Base-by-base conservation (phyloP, 805 yeast species). In the Cyberlindnera petersonii region DNA sequence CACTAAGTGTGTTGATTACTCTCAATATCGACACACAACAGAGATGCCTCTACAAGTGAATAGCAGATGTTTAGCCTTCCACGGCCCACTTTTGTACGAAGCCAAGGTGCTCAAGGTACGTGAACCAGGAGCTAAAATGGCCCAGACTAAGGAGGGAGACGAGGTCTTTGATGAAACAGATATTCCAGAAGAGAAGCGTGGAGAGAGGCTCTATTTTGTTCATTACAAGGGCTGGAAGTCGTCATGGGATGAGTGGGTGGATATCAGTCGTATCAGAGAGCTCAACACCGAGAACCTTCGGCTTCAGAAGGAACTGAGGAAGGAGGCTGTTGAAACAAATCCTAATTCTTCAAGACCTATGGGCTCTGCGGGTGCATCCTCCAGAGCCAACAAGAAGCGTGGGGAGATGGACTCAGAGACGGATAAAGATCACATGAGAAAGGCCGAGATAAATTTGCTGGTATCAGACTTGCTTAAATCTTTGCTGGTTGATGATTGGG, bases 161-260 rank as follows among this genome's bases (percentile, higher is more conserved):
- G 55, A 52, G 28, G 44, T 41, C 3, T 28, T 40, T 11, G 46
- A 46, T 15, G 40, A 31, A 1, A 40, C 31, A 17, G 45, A 43
- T 24, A 46, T 69, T 9, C 70, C 75, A 1, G 60, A 51, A 14
- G 70, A 64, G 10, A 41, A 68, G 15, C 48, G 46, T 20, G 59
- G 52, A 15, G 63, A 61, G 28, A 49, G 50, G 16, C 69, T 79
- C 22, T 89, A 78, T 61, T 79, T 69, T 49, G 76, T 91, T 14
- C 98, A 93, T 56, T 91, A 91, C 61, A 83, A 82, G 50, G 98
- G 98, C 3, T 91, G 98, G 98, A 91, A 89, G 55, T 63, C 81
- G 14, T 79, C 88, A 42, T 91, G 96, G 96, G 98, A 91, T 58
- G 98, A 91, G 60, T 91, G 98, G 98, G 91, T 91, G 1, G 72